Evolutionary conservation across 73 alveolate species (phyloP).

Genomic region (Tetrahymena elliotti): DNA sequence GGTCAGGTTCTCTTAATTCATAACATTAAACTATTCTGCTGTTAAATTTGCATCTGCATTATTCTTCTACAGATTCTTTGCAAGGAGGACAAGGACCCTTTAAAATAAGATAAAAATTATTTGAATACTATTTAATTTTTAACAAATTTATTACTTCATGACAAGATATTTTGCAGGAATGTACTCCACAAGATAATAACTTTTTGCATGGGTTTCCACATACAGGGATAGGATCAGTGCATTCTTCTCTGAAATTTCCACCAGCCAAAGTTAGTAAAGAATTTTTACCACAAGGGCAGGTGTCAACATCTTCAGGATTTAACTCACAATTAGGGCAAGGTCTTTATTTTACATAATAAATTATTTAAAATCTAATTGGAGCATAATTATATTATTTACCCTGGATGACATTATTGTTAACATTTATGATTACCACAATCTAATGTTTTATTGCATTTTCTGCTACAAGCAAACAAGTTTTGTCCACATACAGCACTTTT

Average conservation of each 20-base stretch:
- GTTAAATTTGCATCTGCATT: constrained; percentile 23
- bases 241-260: constrained; percentile 31
- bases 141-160: not conserved
- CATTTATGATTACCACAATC: constrained; percentile 89
- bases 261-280: constrained; percentile 16
- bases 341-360: not conserved
- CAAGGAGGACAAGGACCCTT: constrained; percentile 10
- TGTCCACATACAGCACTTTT: constrained; percentile 56
- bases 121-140: not conserved
- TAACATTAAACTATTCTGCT: constrained; percentile 12
- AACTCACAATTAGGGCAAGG: constrained; percentile 71
- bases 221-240: constrained; percentile 63
- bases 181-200: constrained; percentile 48
- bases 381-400: too few relatives aligned
- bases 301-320: constrained; percentile 38
- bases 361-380: not conserved
- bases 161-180: not conserved
- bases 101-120: not conserved
- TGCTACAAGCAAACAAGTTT: constrained; percentile 67
- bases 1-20: constrained; percentile 1
- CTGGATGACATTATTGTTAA: constrained; percentile 80
- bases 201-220: constrained; percentile 57
- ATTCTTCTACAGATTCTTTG: constrained; percentile 1
- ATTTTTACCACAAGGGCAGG: constrained; percentile 70
- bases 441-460: constrained; percentile 69